Percentiles rank a stretch among this genome's conserved stretches.
These are phyloP conservation scores for Calocybe gangraenosa DNA, from an alignment of 768 basidiomycete genomes.

Conservation along the genomic window DNA sequence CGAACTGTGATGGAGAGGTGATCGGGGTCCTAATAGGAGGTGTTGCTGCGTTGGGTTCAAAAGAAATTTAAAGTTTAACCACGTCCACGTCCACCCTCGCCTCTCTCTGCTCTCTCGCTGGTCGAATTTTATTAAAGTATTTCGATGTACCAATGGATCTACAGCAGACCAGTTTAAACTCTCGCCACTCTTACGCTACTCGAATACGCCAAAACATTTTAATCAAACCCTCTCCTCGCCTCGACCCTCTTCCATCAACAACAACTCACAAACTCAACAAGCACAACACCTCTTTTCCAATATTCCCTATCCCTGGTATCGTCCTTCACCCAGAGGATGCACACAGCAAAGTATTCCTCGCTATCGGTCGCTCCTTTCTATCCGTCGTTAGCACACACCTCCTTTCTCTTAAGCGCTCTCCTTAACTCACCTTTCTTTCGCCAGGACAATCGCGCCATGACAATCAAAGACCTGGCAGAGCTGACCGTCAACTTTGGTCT, in stretches of 20 bases:
- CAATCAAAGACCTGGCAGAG: constrained; percentile 81
- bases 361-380: constrained; percentile 68
- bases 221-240: constrained; percentile 50
- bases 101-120: constrained; percentile 21
- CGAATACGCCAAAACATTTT: constrained; percentile 48
- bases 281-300: constrained; percentile 25
- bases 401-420: constrained; percentile 17
- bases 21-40: not conserved
- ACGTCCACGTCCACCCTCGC: constrained; percentile 19
- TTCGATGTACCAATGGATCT: too few relatives aligned
- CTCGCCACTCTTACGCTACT: constrained; percentile 45
- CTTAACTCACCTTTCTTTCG: constrained; percentile 12
- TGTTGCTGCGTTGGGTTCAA: constrained; percentile 19
- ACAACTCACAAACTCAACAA: constrained; percentile 27
- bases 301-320: constrained; percentile 60
- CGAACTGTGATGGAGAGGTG: too few relatives aligned
- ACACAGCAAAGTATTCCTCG: constrained; percentile 65
- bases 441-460: constrained; percentile 80
- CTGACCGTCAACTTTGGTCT: constrained; percentile 62
- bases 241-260: constrained; percentile 34
- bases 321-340: constrained; percentile 75
- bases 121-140: constrained; percentile 19
- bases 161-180: not conserved
- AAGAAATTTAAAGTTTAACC: constrained; percentile 12
- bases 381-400: constrained; percentile 52